phyloP scores from a whole-genome alignment of 148 eudicot species.

The Rhododendron henanense region DNA sequence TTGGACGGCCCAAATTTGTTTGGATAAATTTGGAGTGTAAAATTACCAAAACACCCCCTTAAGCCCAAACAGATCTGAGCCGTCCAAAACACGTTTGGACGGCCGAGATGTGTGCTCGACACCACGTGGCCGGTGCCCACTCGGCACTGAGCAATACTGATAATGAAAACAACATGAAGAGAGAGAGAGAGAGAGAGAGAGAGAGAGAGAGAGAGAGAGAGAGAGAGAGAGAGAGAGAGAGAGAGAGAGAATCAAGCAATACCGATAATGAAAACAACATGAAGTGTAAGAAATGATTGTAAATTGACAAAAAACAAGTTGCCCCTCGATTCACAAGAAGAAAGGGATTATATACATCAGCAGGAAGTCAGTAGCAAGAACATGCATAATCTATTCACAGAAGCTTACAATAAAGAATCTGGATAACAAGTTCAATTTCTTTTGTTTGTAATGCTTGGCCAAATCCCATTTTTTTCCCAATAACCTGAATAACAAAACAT shows the following conservation, averaged over 20 bases:
- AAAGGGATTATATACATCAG: constrained; percentile 18
- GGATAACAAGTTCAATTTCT: background rate
- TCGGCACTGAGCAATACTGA: no score
- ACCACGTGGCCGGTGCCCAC: no score
- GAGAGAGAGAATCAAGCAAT: background rate
- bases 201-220: no score
- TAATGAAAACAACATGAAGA: no score
- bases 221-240: no score
- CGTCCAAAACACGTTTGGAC: no score
- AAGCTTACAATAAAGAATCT: constrained; percentile 12
- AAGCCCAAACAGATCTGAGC: no score
- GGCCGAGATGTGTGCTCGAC: no score
- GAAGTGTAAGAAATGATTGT: background rate
- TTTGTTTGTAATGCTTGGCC: background rate
- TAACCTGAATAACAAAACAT: background rate
- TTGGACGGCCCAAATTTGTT: no score
- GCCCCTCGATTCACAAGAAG: background rate
- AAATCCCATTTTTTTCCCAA: background rate
- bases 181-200: no score
- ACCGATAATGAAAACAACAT: background rate
- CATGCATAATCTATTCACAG: constrained; percentile 10
- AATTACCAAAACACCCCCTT: no score
- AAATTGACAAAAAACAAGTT: background rate
- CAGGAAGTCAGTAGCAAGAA: constrained; percentile 9
- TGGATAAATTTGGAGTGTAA: no score